Conservation (phyloP, 768 basidiomycete species). For the Russula earlei region DNA sequence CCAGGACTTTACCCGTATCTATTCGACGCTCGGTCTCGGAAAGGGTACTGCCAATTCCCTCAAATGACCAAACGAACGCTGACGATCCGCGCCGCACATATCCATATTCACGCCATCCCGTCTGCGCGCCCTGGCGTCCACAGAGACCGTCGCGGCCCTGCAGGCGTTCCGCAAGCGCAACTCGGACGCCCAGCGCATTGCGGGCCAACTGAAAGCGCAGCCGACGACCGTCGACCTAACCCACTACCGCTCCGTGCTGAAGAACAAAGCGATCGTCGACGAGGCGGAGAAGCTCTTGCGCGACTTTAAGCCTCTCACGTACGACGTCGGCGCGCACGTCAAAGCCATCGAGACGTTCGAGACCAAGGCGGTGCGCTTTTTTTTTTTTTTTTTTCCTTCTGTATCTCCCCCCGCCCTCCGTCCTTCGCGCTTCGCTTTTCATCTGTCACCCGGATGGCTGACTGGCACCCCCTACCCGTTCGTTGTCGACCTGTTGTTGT, state of each 20-base stretch:
- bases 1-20: conserved; percentile 79
- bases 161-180: conserved; percentile 97
- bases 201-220: conserved; percentile 51
- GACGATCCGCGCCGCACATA: no score
- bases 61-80: no score
- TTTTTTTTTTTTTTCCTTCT: conserved; percentile 16
- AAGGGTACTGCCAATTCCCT: conserved; percentile 46
- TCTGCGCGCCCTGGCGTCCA: background rate
- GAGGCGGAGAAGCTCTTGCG: conserved; percentile 85
- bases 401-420: no score
- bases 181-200: conserved; percentile 72
- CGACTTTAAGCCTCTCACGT: conserved; percentile 89
- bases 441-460: background rate
- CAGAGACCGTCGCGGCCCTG: conserved; percentile 84
- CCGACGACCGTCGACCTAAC: conserved; percentile 82
- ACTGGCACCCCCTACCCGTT: background rate
- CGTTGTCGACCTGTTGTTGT: no score
- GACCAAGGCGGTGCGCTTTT: conserved; percentile 73
- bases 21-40: conserved; percentile 73
- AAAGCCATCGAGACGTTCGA: conserved; percentile 97
- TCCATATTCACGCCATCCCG: no score
- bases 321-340: conserved; percentile 81
- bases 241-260: conserved; percentile 84
- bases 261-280: conserved; percentile 87
- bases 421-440: background rate